A percentile compares a stretch with the other conserved stretches of the same genome.
Conservation (phyloP, 2,329 filamentous ascomycete species). For the Fusarium gaditjirri region DNA sequence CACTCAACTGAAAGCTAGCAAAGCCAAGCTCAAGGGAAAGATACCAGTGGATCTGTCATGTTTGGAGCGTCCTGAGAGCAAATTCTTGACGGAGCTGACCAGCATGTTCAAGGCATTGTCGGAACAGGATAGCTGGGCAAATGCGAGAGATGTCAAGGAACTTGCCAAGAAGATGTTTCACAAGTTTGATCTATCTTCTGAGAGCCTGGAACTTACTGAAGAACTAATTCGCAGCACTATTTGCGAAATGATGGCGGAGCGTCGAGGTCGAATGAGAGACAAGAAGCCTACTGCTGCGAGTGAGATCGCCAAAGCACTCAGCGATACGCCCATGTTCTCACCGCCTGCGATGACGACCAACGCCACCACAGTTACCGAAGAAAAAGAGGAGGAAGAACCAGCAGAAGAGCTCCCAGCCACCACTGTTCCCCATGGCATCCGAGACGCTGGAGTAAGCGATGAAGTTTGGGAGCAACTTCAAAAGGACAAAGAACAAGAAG, state of each 20-base stretch:
- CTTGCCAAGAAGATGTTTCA: constrained; percentile 63
- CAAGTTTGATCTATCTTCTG: constrained; percentile 30
- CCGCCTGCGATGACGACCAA: not conserved
- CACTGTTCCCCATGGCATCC: constrained; percentile 17
- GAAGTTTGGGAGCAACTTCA: constrained; percentile 70
- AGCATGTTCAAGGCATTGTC: constrained; percentile 54
- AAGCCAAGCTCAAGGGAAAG: constrained; percentile 25
- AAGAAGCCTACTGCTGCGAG: not conserved
- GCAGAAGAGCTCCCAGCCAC: not conserved
- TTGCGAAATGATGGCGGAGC: constrained; percentile 37
- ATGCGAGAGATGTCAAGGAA: constrained; percentile 69
- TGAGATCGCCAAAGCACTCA: not conserved
- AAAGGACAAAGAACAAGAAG: constrained; percentile 55
- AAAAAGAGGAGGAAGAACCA: not conserved
- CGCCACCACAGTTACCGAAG: not conserved
- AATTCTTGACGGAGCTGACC: constrained; percentile 26
- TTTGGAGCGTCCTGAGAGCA: constrained; percentile 31
- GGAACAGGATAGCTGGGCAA: constrained; percentile 65
- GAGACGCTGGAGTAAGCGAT: constrained; percentile 69
- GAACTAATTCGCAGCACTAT: constrained; percentile 27
- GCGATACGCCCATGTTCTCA: rapidly evolving
- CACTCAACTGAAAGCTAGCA: constrained; percentile 52
- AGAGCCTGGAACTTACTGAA: constrained; percentile 33
- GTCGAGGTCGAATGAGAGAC: constrained; percentile 18
- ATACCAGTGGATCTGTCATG: constrained; percentile 42